Percentiles rank a stretch among this genome's conserved stretches.
Evolutionary conservation across 2,329 filamentous ascomycete genomes (phyloP).

Genomic region (Microdochium bolleyi): DNA sequence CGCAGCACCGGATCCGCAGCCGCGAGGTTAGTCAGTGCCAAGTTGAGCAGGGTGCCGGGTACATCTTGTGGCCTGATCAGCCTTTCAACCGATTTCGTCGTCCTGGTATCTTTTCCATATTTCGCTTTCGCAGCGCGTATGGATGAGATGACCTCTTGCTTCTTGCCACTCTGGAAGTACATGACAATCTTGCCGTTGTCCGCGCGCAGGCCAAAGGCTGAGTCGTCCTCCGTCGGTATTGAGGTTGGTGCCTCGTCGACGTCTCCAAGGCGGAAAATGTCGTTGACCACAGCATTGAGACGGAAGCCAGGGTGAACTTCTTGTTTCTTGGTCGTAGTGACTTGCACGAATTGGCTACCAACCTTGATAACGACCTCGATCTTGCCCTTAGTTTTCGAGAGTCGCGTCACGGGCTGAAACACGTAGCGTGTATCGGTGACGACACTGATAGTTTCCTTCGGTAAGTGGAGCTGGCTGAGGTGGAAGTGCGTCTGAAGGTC

Average conservation of each 20-base stretch:
- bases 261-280: constrained; percentile 61
- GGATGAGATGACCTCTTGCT: constrained; percentile 53
- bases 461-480: constrained; percentile 56
- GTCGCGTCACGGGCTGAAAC: constrained; percentile 55
- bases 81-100: constrained; percentile 54
- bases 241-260: constrained; percentile 60
- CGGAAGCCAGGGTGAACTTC: constrained; percentile 56
- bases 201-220: constrained; percentile 57
- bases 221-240: constrained; percentile 58
- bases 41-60: constrained; percentile 59
- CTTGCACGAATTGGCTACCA: constrained; percentile 61
- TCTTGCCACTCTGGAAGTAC: constrained; percentile 62
- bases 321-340: constrained; percentile 61
- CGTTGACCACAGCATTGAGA: constrained; percentile 57
- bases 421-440: constrained; percentile 58
- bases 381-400: constrained; percentile 63
- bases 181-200: constrained; percentile 65
- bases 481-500: constrained; percentile 62
- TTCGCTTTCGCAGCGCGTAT: constrained; percentile 57
- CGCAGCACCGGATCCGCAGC: constrained; percentile 53
- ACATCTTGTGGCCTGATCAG: constrained; percentile 64
- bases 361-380: constrained; percentile 63
- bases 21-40: constrained; percentile 59
- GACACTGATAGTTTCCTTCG: constrained; percentile 63
- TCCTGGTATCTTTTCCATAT: constrained; percentile 53